Percentiles rank a stretch among this genome's conserved stretches.
Conservation (phyloP, 208 protist genomes). For the Lotmaria passim region DNA sequence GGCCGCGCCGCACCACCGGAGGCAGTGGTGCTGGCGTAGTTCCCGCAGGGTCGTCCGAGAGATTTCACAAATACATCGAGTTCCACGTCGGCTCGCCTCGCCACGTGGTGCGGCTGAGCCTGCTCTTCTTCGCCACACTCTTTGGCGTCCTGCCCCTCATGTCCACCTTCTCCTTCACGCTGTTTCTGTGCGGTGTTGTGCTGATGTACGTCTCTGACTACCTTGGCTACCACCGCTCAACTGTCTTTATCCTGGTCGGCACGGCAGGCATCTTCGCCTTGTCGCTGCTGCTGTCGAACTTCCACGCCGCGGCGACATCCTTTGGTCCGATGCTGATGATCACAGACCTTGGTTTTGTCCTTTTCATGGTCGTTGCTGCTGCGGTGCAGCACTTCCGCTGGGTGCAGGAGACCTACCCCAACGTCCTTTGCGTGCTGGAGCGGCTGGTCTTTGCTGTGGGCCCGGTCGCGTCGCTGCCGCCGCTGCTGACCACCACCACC, state of each 20-base stretch:
- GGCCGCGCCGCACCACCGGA: background rate
- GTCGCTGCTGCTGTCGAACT: constrained; percentile 76
- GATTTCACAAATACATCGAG: constrained; percentile 27
- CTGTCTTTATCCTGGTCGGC: constrained; percentile 55
- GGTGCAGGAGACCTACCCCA: constrained; percentile 76
- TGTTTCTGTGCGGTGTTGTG: constrained; percentile 65
- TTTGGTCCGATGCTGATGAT: constrained; percentile 79
- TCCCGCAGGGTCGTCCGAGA: background rate
- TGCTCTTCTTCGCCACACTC: constrained; percentile 63
- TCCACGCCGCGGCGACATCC: constrained; percentile 54
- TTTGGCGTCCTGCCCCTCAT: constrained; percentile 84
- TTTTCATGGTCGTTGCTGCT: constrained; percentile 43
- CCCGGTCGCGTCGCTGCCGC: constrained; percentile 71
- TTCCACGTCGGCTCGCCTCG: constrained; percentile 46
- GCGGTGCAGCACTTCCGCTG: constrained; percentile 84
- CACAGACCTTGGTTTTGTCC: constrained; percentile 47
- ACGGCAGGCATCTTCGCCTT: constrained; percentile 49
- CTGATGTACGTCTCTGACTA: constrained; percentile 84
- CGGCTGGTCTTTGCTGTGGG: constrained; percentile 63
- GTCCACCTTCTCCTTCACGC: constrained; percentile 63
- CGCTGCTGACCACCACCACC: constrained; percentile 63
- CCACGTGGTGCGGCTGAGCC: constrained; percentile 34
- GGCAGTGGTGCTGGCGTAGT: background rate
- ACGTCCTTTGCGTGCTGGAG: constrained; percentile 73
- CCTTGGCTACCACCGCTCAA: constrained; percentile 64